Evolutionary conservation across 345 rosid species (phyloP).

Genomic region (Populus nigra): DNA sequence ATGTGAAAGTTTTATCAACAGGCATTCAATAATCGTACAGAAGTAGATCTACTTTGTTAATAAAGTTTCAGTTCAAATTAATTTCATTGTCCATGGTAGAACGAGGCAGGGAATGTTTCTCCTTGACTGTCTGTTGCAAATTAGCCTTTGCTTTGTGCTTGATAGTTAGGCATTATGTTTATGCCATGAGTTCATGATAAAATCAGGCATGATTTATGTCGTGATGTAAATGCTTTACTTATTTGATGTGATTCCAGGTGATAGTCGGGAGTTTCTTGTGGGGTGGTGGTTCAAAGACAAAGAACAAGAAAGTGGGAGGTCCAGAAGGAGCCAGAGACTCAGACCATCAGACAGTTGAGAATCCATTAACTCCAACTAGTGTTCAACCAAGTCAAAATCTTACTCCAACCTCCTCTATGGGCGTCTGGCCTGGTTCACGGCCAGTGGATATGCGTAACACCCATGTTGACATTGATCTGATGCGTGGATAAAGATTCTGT

Average conservation of each 20-base stretch:
- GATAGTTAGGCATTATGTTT: conserved; percentile 3
- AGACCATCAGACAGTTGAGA: conserved; percentile 42
- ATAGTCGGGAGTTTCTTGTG: conserved; percentile 88
- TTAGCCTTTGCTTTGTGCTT: background rate
- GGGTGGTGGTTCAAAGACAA: conserved; percentile 72
- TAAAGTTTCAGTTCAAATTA: background rate
- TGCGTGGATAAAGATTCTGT: conserved; percentile 61
- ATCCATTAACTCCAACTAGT: conserved; percentile 37
- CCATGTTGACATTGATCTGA: conserved; percentile 82
- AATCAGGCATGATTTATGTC: background rate
- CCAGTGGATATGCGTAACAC: conserved; percentile 63
- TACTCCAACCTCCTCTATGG: conserved; percentile 48
- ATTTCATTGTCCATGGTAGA: background rate
- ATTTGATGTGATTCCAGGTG: conserved; percentile 46
- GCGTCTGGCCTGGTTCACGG: conserved; percentile 75
- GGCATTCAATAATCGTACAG: background rate
- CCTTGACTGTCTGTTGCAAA: background rate
- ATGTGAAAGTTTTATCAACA: background rate
- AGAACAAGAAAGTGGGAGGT: conserved; percentile 65
- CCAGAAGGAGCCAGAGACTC: conserved; percentile 42
- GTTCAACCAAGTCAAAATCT: conserved; percentile 58
- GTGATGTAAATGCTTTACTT: background rate
- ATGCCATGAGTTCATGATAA: background rate
- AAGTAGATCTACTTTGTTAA: background rate
- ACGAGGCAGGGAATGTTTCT: background rate